Conservation (phyloP, 352 stramenopile genomes). For the Phytophthora palmivora region DNA sequence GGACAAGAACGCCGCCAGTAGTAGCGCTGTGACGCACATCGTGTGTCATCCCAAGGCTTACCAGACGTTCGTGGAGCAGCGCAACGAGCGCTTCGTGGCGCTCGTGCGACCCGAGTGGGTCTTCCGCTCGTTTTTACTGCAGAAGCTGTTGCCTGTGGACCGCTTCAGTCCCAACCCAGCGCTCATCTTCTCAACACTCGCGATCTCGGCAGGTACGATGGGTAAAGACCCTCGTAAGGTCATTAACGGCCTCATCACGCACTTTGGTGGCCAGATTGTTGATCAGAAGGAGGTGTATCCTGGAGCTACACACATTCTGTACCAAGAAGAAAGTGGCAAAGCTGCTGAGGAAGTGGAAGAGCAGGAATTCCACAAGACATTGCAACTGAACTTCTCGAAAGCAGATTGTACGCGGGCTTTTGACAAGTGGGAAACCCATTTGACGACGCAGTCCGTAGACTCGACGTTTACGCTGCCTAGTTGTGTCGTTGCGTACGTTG, state of each 20-base stretch:
- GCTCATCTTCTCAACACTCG: slow-evolving; percentile 81
- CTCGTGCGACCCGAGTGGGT: slow-evolving; percentile 85
- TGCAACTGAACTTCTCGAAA: slow-evolving; percentile 59
- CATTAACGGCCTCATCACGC: slow-evolving; percentile 77
- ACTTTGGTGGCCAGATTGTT: slow-evolving; percentile 84
- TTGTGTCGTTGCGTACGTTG: slow-evolving; percentile 65
- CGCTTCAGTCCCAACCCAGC: slow-evolving; percentile 80
- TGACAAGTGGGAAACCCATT: slow-evolving; percentile 54
- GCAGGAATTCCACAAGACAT: slow-evolving; percentile 46
- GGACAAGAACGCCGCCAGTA: slow-evolving; percentile 25
- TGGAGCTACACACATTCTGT: slow-evolving; percentile 78
- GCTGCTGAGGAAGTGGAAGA: slow-evolving; percentile 22
- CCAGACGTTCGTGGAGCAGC: slow-evolving; percentile 49
- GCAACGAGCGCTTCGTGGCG: slow-evolving; percentile 73
- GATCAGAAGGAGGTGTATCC: slow-evolving; percentile 51
- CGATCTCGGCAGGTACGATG: slow-evolving; percentile 74
- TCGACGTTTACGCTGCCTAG: slow-evolving; percentile 54
- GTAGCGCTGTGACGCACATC: slow-evolving; percentile 65
- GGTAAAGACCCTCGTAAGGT: slow-evolving; percentile 85
- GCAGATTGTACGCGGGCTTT: slow-evolving; percentile 46
- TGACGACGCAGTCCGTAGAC: slow-evolving; percentile 34
- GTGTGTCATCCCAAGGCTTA: slow-evolving; percentile 71
- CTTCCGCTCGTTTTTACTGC: slow-evolving; percentile 74
- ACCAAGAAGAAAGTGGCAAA: slow-evolving; percentile 53
- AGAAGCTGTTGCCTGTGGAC: slow-evolving; percentile 67